Evolutionary conservation across 441 rosid genomes (phyloP), one percentile per base, ranked within the genome.

Genomic region (Adansonia gregorii): DNA sequence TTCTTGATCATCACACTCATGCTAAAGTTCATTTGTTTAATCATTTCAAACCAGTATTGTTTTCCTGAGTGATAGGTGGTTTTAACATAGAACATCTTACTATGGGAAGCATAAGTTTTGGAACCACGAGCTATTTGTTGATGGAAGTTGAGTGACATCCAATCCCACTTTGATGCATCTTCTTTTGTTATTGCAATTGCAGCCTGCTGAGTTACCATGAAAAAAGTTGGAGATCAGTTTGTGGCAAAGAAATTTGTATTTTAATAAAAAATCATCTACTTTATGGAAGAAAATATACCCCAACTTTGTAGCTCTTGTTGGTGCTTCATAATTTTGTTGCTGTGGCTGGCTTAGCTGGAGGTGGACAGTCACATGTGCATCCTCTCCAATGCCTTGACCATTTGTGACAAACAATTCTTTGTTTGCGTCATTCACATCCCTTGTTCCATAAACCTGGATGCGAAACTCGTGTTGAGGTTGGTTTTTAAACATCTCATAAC

Each of bases 331-430:
- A 74, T 77, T 86, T 72, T 84, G 87, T 70, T 87, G 91, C 78
- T 85, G 88, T 76, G 98, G 97, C 86, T 95, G 98, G 87, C 98
- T 92, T 75, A 91, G 96, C 85, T 92, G 97, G 86, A 95, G 98
- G 78, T 85, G 84, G 75, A 92, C 90, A 76, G 88, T 93, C 76
- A 75, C 87, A 78, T 81, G 82, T 17, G 85, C 81, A 81, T 88
- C 96, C 76, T 89, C 94, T 67, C 74, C 86, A 71, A 70, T 83
- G 75, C 68, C 81, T 72, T 79, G 83, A 81, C 85, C 87, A 80
- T 87, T 88, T 74, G 82, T 83, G 72, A 83, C 85, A 75, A 86
- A 81, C 76, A 81, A 51, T 80, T 78, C 80, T 76, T 82, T 84
- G 78, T 84, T 86, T 79, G 88, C 75, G 66, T 86, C 89, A 76